A percentile compares a stretch with the other conserved stretches of the same genome.
Conservation (phyloP, 768 basidiomycete species). For the Suillus decipiens region DNA sequence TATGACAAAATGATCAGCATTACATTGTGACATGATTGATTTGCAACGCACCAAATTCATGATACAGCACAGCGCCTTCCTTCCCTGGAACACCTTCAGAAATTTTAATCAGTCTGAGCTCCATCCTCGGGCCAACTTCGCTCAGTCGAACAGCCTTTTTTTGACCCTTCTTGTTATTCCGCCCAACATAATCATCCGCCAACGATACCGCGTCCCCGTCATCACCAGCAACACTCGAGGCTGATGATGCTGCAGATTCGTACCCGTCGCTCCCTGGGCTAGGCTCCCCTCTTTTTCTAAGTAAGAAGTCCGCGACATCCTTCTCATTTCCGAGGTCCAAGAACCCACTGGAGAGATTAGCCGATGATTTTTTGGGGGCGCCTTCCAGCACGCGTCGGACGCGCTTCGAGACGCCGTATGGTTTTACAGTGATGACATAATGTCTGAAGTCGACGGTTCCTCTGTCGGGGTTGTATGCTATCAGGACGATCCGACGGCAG, state of each 20-base stretch:
- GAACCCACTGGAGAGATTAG: slow-evolving; percentile 38
- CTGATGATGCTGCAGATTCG: slow-evolving; percentile 79
- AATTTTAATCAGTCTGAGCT: slow-evolving; percentile 90
- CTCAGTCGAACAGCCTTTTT: slow-evolving; percentile 89
- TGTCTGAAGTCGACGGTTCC: slow-evolving; percentile 92
- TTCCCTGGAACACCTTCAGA: slow-evolving; percentile 92
- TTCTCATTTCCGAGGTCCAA: slow-evolving; percentile 87
- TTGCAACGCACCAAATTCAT: slow-evolving; percentile 78
- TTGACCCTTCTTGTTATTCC: slow-evolving; percentile 91
- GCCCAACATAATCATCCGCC: slow-evolving; percentile 91
- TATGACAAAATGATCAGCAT: slow-evolving; percentile 4
- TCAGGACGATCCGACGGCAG: slow-evolving; percentile 90
- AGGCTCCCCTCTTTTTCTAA: slow-evolving; percentile 65
- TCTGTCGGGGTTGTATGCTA: slow-evolving; percentile 86
- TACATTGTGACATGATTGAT: slow-evolving; percentile 3
- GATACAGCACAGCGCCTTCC: slow-evolving; percentile 91
- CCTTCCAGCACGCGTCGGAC: slow-evolving; percentile 86
- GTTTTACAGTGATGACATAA: slow-evolving; percentile 92
- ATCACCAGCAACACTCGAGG: slow-evolving; percentile 81
- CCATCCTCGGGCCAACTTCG: slow-evolving; percentile 95
- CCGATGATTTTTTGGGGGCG: slow-evolving; percentile 32
- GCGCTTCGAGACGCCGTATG: slow-evolving; percentile 90
- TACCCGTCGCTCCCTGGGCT: slow-evolving; percentile 62
- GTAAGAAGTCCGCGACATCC: slow-evolving; percentile 94
- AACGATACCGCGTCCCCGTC: slow-evolving; percentile 80